Evolutionary conservation across 352 stramenopile genomes (phyloP).

Genomic region (Pythium utonaiense): DNA sequence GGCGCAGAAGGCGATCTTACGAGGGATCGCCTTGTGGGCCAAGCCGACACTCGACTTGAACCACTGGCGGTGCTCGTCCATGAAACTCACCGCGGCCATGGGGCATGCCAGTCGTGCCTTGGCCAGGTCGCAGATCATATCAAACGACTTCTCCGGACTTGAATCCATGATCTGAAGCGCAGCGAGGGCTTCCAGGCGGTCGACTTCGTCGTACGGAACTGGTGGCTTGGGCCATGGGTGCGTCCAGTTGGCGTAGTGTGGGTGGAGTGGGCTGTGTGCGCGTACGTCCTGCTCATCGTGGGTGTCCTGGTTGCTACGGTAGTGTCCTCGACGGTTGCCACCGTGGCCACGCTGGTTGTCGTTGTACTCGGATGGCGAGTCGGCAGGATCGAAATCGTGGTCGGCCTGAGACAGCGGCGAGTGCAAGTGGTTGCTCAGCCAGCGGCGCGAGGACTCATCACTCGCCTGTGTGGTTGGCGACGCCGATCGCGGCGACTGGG

Average conservation of each 20-base stretch:
- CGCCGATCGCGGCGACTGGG: constrained; percentile 14
- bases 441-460: constrained; percentile 41
- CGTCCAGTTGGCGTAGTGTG: constrained; percentile 32
- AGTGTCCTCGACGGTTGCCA: constrained; percentile 9
- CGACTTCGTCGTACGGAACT: constrained; percentile 44
- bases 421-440: constrained; percentile 60
- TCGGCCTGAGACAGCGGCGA: constrained; percentile 50
- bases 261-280: constrained; percentile 21
- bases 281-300: constrained; percentile 23
- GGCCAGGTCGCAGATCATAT: constrained; percentile 78
- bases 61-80: constrained; percentile 75
- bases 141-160: constrained; percentile 52
- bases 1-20: constrained; percentile 79
- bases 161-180: constrained; percentile 62
- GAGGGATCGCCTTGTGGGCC: constrained; percentile 71
- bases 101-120: constrained; percentile 59
- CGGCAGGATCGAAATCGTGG: constrained; percentile 33
- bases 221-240: constrained; percentile 76
- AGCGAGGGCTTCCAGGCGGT: constrained; percentile 46
- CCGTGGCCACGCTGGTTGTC: constrained; percentile 26
- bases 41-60: constrained; percentile 73
- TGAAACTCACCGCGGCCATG: constrained; percentile 79
- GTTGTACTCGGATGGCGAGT: constrained; percentile 17
- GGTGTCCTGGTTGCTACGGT: constrained; percentile 25
- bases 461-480: constrained; percentile 28